Conservation (phyloP, 169 alveolate species). For the Plasmodium yoelii region DNA sequence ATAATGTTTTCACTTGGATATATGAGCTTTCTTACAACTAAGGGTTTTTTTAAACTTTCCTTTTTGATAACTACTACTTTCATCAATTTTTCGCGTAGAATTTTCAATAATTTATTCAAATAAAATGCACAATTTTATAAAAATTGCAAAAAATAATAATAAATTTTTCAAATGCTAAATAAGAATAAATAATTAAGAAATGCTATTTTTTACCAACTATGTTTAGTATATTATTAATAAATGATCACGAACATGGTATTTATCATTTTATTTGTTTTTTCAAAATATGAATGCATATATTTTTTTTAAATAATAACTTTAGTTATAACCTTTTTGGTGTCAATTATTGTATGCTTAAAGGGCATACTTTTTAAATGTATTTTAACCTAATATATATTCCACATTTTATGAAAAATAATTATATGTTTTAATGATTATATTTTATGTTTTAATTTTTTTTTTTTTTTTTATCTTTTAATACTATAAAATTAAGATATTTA, state of each 20-base stretch:
- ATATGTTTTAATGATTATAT: no score
- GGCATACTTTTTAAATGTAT: no score
- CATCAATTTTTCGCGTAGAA: slow-evolving; percentile 30
- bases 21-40: slow-evolving; percentile 64
- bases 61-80: slow-evolving; percentile 33
- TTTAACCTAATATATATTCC: no score
- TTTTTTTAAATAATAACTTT: no score
- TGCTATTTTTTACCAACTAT: neutral
- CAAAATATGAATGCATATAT: neutral
- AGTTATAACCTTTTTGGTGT: no score
- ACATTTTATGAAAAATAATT: no score
- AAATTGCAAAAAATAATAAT: neutral
- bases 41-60: slow-evolving; percentile 69
- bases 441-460: no score
- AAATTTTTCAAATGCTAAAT: neutral
- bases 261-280: neutral
- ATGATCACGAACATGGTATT: neutral
- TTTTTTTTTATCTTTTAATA: no score
- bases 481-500: no score
- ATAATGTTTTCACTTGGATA: slow-evolving; percentile 65
- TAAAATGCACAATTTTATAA: no score
- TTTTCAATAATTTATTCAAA: slow-evolving; percentile 37
- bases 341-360: no score
- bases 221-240: neutral
- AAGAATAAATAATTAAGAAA: neutral